These are phyloP conservation scores for Tetraselmis striata DNA, from an alignment of 139 green algal species.

Conservation along the genomic window DNA sequence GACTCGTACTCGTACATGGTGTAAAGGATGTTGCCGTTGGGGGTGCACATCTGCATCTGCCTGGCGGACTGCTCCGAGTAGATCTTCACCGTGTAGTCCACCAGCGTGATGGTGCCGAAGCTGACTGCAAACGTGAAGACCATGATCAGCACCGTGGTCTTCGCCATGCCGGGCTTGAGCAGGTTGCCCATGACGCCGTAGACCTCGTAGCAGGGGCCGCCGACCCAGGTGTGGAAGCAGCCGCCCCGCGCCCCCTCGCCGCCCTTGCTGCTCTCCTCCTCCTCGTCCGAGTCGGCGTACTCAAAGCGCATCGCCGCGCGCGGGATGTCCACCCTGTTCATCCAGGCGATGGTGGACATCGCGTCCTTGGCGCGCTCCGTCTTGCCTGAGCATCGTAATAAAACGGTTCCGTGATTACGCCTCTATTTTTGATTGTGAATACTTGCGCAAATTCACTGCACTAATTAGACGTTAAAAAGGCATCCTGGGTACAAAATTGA, in stretches of 20 bases:
- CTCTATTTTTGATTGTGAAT: too few species aligned
- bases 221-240: neutral
- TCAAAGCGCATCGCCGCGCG: neutral
- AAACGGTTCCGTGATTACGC: too few species aligned
- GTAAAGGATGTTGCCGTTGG: neutral
- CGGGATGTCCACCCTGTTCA: neutral
- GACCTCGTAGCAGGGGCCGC: neutral
- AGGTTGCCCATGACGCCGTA: neutral
- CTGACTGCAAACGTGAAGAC: neutral
- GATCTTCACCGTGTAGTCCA: neutral
- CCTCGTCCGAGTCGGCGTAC: neutral
- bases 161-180: neutral
- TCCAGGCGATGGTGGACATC: neutral
- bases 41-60: neutral
- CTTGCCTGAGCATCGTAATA: too few species aligned
- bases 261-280: neutral
- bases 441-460: too few species aligned
- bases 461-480: too few species aligned
- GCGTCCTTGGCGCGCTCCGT: neutral
- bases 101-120: neutral
- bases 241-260: neutral
- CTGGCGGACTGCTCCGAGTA: neutral
- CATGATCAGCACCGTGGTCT: neutral
- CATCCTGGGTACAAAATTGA: too few species aligned
- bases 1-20: neutral